These are phyloP conservation scores for Boletus reticulatus DNA, from an alignment of 768 basidiomycete species.

Conservation along the genomic window DNA sequence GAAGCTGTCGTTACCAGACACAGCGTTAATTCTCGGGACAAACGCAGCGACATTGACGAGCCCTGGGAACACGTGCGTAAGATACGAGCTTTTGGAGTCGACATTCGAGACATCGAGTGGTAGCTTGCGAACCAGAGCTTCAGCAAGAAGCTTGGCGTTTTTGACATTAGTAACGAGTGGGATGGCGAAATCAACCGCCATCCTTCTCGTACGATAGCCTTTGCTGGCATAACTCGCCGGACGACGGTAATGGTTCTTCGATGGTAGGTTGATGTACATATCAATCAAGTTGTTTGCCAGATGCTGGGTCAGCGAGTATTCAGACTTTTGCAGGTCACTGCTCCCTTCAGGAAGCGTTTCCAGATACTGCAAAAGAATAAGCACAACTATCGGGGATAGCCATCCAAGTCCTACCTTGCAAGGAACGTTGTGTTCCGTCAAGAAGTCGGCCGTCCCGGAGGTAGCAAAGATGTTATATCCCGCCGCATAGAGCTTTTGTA, in stretches of 20 bases:
- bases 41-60: conserved; percentile 87
- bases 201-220: conserved; percentile 93
- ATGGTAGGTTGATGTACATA: conserved; percentile 99
- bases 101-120: conserved; percentile 86
- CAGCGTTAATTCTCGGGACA: conserved; percentile 63
- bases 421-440: conserved; percentile 93
- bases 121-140: conserved; percentile 88
- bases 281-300: conserved; percentile 96
- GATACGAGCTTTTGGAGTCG: conserved; percentile 93
- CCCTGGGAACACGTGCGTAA: conserved; percentile 88
- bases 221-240: conserved; percentile 97
- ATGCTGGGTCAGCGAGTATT: conserved; percentile 97
- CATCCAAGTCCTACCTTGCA: conserved; percentile 67
- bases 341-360: conserved; percentile 81
- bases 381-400: neutral
- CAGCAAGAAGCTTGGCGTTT: conserved; percentile 93
- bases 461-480: conserved; percentile 98
- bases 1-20: conserved; percentile 53
- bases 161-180: conserved; percentile 99
- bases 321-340: conserved; percentile 83
- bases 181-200: conserved; percentile 98
- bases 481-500: conserved; percentile 89
- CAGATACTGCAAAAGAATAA: conserved; percentile 59
- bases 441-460: conserved; percentile 95
- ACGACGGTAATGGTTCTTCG: conserved; percentile 95